phyloP scores from a whole-genome alignment of 495 filamentous ascomycete genomes.

The Collariella sp. region DNA sequence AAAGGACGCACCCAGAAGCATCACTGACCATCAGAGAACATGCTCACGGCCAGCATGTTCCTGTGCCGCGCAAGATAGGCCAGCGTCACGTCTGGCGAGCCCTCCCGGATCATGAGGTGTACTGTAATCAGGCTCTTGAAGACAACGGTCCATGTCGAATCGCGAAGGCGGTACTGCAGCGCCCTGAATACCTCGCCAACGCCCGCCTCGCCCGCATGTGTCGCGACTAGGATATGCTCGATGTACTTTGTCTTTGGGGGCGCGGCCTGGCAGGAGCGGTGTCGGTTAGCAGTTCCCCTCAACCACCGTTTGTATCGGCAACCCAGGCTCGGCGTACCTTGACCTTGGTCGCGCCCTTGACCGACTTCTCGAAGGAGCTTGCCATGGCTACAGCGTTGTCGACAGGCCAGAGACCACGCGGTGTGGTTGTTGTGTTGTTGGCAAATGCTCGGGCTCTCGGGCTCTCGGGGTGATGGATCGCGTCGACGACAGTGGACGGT shows the following conservation, averaged over 20 bases:
- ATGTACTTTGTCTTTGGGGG: slow-evolving; percentile 99
- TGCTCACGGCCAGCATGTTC: slow-evolving; percentile 75
- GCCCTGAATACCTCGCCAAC: slow-evolving; percentile 94
- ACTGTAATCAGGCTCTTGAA: slow-evolving; percentile 95
- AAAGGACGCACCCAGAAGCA: background rate
- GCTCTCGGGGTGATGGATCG: background rate
- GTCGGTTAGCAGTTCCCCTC: slow-evolving; percentile 7
- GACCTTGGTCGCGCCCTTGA: slow-evolving; percentile 88
- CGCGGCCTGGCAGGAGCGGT: slow-evolving; percentile 54
- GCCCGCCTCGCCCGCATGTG: slow-evolving; percentile 87
- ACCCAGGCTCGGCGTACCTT: slow-evolving; percentile 51
- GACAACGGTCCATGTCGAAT: slow-evolving; percentile 94
- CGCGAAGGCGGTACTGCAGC: slow-evolving; percentile 75
- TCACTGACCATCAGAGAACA: slow-evolving; percentile 80
- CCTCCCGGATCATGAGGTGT: slow-evolving; percentile 96
- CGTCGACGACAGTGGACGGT: background rate
- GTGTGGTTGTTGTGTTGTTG: background rate
- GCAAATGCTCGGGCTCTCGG: background rate
- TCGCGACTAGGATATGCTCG: slow-evolving; percentile 93
- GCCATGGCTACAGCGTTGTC: slow-evolving; percentile 47
- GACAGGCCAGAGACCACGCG: slow-evolving; percentile 1
- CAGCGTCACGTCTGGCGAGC: slow-evolving; percentile 80
- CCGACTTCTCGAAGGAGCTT: slow-evolving; percentile 82
- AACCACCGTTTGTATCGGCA: background rate
- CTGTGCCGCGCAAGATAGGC: slow-evolving; percentile 77